Conservation (phyloP, 1,284 basidiomycete species). For the Takashimella tepidaria region DNA sequence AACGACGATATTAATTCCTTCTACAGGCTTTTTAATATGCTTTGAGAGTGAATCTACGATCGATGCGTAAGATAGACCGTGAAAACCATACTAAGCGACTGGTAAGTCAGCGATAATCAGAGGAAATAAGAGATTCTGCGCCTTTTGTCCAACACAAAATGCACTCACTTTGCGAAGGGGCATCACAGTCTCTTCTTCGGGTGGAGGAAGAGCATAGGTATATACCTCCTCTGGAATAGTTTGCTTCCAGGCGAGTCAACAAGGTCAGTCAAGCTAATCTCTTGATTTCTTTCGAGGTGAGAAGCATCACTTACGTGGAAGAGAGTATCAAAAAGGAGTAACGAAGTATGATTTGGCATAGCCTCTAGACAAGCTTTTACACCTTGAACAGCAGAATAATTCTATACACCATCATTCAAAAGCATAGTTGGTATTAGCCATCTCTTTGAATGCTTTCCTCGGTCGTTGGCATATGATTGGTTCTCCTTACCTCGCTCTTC, state of each 20-base stretch:
- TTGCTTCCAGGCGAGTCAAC: constrained; percentile 32
- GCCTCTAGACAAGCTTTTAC: constrained; percentile 56
- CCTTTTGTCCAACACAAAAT: not conserved
- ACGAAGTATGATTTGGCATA: constrained; percentile 55
- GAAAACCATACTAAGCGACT: constrained; percentile 81
- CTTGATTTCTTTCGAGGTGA: not conserved
- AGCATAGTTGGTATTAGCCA: not conserved
- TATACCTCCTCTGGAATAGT: constrained; percentile 67
- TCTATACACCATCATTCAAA: constrained; percentile 31
- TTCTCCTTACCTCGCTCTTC: not conserved
- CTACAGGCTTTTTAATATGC: constrained; percentile 55
- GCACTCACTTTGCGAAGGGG: constrained; percentile 61
- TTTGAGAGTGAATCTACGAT: constrained; percentile 46
- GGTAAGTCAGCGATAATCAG: not conserved
- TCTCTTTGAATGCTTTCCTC: no score
- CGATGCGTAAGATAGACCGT: constrained; percentile 56
- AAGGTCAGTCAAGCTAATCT: not conserved
- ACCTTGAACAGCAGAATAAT: constrained; percentile 52
- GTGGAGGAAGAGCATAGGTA: constrained; percentile 67
- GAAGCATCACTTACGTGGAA: constrained; percentile 57
- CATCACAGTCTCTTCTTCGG: constrained; percentile 53
- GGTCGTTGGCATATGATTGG: no score
- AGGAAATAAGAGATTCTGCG: no score
- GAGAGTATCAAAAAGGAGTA: constrained; percentile 67
- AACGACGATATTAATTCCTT: constrained; percentile 61